Base-by-base conservation (phyloP, 1,284 basidiomycete species). In the Apiotrichum veenhuisii region DNA sequence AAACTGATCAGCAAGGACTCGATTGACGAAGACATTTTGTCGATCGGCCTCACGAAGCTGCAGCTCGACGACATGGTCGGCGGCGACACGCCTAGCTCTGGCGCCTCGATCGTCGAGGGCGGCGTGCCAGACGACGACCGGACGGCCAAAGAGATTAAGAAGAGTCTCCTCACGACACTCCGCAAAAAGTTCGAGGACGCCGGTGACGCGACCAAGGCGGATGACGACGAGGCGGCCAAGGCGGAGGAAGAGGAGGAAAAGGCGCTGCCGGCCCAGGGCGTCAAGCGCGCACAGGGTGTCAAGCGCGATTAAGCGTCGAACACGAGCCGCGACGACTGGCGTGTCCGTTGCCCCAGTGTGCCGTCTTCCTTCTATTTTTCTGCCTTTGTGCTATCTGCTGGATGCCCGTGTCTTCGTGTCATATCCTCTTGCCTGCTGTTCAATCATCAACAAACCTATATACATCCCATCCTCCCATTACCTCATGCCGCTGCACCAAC, bases 21-120 rank as follows among this genome's bases (percentile, higher is more conserved):
- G 1, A 97, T 98, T 62, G 95, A 98, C 67, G 94, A 97, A 76
- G 91, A 96, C 73, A 97, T 97, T 84, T 77, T 92, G 27, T 83
- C 82, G n/a, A 83, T 96, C 17, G 93, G 91, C 3, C 81, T 87
- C 75, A 92, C 91, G 38, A 97, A 97, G 77, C 80, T 97, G 51
- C 87, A 87, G 36, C 80, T 97, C 17, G 93, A 97, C 71, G 88
- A 92, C 68, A 91, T 91, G 17, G 92, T 97, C 25, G 91, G 91
- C 18, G 88, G 86, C 23, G 78, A 79, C 34, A 56, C 63, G 23
- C 57, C 64, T 5, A 56, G 64, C 2, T 64, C 65, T 27, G 69
- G 66, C 18, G 61, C 59, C 17, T 65, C 60, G 27, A 62, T 55
- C 3, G 81, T 83, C 54, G 73, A 51, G 27, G 70, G 67, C n/a